Evolutionary conservation across 768 basidiomycete genomes (phyloP).

Genomic region (Pleurotus giganteus): DNA sequence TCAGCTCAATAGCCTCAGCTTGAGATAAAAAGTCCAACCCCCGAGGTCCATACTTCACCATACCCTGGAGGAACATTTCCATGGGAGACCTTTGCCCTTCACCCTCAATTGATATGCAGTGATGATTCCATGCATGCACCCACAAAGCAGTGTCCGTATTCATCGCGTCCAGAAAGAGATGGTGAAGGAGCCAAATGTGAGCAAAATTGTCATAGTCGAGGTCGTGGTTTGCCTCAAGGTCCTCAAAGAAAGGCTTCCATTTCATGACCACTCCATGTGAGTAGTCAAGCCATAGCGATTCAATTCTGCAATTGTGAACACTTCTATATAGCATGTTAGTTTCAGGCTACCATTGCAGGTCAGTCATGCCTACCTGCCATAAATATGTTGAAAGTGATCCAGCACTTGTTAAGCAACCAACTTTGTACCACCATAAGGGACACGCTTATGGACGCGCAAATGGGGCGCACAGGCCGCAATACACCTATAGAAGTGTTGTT

Average conservation of each 20-base stretch:
- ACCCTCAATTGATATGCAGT: constrained; percentile 19
- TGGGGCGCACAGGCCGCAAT: too few species aligned
- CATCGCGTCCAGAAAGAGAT: constrained; percentile 29
- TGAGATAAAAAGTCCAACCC: constrained; percentile 14
- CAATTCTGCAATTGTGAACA: constrained; percentile 36
- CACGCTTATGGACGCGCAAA: too few species aligned
- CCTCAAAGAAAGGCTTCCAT: constrained; percentile 35
- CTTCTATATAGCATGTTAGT: constrained; percentile 27
- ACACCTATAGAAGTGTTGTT: too few species aligned
- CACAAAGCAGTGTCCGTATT: constrained; percentile 28
- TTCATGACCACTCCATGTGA: constrained; percentile 28
- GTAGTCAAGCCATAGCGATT: constrained; percentile 35
- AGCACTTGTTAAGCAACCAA: too few species aligned
- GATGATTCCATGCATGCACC: constrained; percentile 31
- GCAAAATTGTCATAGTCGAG: constrained; percentile 20
- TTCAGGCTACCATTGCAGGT: too few species aligned
- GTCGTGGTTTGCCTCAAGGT: constrained; percentile 24
- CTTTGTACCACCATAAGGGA: too few species aligned
- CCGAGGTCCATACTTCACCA: constrained; percentile 24
- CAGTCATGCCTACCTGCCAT: too few species aligned
- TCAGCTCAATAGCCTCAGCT: too few species aligned
- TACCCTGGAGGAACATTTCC: constrained; percentile 28
- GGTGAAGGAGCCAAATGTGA: constrained; percentile 38
- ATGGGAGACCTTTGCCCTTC: constrained; percentile 16
- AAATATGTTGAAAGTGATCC: too few species aligned